These are phyloP conservation scores for Penicillium vulpinum DNA, from an alignment of 2,329 filamentous ascomycete species.

Conservation along the genomic window DNA sequence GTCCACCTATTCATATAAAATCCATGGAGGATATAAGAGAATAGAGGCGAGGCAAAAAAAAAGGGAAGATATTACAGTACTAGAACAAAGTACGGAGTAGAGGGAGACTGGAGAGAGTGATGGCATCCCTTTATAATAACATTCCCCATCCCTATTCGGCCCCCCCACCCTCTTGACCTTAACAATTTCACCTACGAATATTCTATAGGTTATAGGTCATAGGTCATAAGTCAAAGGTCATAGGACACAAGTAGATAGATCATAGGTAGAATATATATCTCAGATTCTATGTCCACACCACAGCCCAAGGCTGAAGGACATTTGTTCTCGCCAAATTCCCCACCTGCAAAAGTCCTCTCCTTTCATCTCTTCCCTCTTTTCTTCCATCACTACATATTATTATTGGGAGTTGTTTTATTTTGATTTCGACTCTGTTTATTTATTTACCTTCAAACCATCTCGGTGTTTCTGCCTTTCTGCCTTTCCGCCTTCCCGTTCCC, in stretches of 20 bases:
- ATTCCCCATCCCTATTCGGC: neutral
- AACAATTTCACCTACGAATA: neutral
- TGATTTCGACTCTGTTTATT: neutral
- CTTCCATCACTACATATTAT: neutral
- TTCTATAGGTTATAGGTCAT: neutral
- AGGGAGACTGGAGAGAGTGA: neutral
- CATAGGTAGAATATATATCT: neutral
- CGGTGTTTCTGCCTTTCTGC: neutral
- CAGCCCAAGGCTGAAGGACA: neutral
- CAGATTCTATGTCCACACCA: too few species aligned
- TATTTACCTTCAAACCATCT: neutral
- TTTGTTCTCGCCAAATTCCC: neutral
- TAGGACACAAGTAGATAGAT: neutral
- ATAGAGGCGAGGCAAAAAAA: too few species aligned
- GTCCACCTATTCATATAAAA: neutral
- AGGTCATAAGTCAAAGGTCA: neutral
- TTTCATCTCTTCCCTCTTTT: neutral
- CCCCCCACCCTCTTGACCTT: neutral
- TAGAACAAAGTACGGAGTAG: neutral
- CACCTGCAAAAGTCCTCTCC: conserved; percentile 11
- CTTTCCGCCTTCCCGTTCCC: neutral
- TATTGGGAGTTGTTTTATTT: neutral
- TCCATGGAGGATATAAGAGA: neutral
- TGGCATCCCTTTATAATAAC: neutral
- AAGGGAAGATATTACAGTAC: neutral